These are phyloP conservation scores for Wickerhamomyces sp. DNA, from an alignment of 1,139 yeast species.

Conservation along the genomic window DNA sequence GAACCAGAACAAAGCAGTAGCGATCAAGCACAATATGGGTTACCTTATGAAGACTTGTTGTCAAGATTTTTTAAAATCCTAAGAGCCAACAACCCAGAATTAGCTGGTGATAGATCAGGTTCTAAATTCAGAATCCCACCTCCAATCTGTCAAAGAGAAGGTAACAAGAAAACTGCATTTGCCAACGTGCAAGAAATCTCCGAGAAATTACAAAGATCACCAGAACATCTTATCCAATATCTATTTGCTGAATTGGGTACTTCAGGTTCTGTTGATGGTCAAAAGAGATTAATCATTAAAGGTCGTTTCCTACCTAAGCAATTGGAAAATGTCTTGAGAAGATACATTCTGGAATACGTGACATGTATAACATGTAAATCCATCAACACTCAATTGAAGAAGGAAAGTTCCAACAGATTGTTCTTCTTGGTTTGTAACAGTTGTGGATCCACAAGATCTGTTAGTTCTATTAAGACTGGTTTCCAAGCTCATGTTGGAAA, in stretches of 20 bases:
- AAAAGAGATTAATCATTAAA: slow-evolving; percentile 91
- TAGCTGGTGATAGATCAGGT: slow-evolving; percentile 94
- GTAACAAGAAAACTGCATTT: slow-evolving; percentile 92
- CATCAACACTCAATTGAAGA: slow-evolving; percentile 91
- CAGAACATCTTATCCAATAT: slow-evolving; percentile 95
- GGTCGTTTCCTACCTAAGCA: slow-evolving; percentile 98
- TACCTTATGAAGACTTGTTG: slow-evolving; percentile 74
- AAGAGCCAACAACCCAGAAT: slow-evolving; percentile 92
- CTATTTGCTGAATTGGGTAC: slow-evolving; percentile 99
- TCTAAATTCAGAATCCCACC: slow-evolving; percentile 96
- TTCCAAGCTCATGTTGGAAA: slow-evolving; percentile 94
- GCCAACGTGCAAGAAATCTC: slow-evolving; percentile 95
- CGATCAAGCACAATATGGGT: slow-evolving; percentile 45
- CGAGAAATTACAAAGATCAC: slow-evolving; percentile 90
- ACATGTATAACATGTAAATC: slow-evolving; percentile 99
- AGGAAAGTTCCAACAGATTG: slow-evolving; percentile 93
- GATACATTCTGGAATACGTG: slow-evolving; percentile 95
- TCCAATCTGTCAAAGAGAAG: slow-evolving; percentile 95
- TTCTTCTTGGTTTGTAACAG: slow-evolving; percentile 97
- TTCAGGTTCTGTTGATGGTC: slow-evolving; percentile 98
- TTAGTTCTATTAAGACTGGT: slow-evolving; percentile 97
- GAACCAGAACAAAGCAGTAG: slow-evolving; percentile 31
- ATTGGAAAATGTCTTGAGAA: slow-evolving; percentile 92
- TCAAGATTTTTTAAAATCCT: slow-evolving; percentile 81
- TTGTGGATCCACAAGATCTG: slow-evolving; percentile 97